phyloP scores from a whole-genome alignment of 768 basidiomycete genomes.

The Imleria badia region DNA sequence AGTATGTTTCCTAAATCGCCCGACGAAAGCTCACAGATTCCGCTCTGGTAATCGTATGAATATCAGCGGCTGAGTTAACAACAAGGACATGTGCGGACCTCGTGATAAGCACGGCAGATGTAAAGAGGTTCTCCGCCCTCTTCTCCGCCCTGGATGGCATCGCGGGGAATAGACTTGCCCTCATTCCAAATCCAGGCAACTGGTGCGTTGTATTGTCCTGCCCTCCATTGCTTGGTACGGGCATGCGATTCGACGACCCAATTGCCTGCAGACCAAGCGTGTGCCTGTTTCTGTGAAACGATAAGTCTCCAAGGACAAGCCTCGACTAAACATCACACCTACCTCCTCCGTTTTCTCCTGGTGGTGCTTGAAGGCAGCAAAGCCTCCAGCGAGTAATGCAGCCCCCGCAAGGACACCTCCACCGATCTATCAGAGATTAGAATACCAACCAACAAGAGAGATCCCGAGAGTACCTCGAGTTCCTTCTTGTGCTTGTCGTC shows the following conservation, averaged over 20 bases:
- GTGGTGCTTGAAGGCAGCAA: conserved; percentile 53
- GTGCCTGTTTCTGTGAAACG: conserved; percentile 45
- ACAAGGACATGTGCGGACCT: conserved; percentile 39
- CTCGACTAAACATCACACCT: not conserved
- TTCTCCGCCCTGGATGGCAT: conserved; percentile 57
- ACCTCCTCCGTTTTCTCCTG: conserved; percentile 60
- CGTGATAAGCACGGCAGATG: conserved; percentile 57
- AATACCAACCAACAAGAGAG: not conserved
- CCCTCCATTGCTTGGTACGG: conserved; percentile 51
- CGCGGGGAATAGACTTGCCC: conserved; percentile 57
- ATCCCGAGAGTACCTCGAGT: conserved; percentile 44
- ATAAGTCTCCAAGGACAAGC: not conserved
- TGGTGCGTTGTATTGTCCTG: conserved; percentile 44
- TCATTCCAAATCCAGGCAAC: conserved; percentile 62
- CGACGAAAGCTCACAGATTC: conserved; percentile 44
- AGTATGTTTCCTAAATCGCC: not conserved
- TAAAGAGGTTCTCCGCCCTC: conserved; percentile 53
- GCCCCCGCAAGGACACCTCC: conserved; percentile 59
- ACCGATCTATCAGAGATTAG: conserved; percentile 47
- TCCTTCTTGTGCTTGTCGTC: conserved; percentile 56
- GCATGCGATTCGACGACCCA: conserved; percentile 59
- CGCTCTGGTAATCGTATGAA: conserved; percentile 39
- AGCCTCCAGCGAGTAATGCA: conserved; percentile 52
- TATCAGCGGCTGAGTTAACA: not conserved
- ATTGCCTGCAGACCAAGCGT: conserved; percentile 46